Base-by-base conservation (phyloP, 768 basidiomycete species). In the Russula dissimulans region DNA sequence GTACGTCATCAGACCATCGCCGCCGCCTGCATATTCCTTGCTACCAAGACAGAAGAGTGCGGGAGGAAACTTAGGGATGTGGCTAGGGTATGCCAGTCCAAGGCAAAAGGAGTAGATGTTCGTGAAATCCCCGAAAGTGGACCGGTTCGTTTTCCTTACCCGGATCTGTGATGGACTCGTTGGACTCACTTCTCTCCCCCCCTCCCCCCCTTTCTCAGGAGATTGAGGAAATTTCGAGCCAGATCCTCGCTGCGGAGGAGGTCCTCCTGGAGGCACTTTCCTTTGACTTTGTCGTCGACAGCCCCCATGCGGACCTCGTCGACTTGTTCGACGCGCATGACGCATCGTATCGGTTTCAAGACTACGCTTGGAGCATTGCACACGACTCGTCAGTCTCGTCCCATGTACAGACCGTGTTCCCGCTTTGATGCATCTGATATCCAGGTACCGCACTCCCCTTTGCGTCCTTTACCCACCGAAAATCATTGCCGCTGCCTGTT, bases 1-100 rank as follows among this genome's bases (percentile, higher is more conserved):
- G 57, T 48, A 63, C 54, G 63, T 66, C 62, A 50, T 51, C 57
- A 93, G 91, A 85, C 90, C 65, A 85, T 91, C 44, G 90, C 91
- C 32, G 90, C 88, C 12, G 79, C 91, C 4, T 92, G 89, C 70
- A 83, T 93, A 61, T 93, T 93, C 68, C 79, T 93, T 59, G 88
- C 91, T 0, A 91, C 91, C n/a, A 93, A 93, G 71, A 92, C 89
- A 1, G 91, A 93, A 70, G 91, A 93, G 72, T 91, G 88, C 65
- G 88, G 88, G 38, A 78, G 91, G 54, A 93, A 92, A 69, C 79
- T 93, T 14, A 79, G 86, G n/a, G 91, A 93, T 67, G 88, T 92
- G 29, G 87, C 91, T 9, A 79, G 80, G 64, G 81, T 92, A 10
- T 85, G 80, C 65, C 81, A 83, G 67, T 80, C 87, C 39, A 91